Base-by-base conservation (phyloP, 306 rosid genomes). In the Macrotyloma uniflorum region DNA sequence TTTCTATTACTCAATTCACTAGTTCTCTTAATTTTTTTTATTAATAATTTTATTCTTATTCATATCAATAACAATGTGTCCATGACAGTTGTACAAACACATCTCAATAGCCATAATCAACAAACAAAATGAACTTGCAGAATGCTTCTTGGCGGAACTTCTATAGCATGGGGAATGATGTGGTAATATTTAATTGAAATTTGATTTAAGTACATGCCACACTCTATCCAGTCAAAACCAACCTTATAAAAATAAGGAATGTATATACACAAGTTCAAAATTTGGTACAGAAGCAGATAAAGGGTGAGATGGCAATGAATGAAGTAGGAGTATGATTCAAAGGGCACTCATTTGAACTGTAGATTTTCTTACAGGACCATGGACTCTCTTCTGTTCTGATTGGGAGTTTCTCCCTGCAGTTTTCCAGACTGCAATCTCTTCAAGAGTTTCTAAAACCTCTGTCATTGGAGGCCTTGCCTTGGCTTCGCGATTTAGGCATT, bases 401-500 rank as follows among this genome's bases (percentile, higher is more conserved):
- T 77, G 88, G 19, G 93, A 76, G 61, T 18, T 77, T 79, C 87
- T 70, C 53, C 81, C 82, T 9, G 81, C 42, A 47, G 36, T 83
- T 83, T 88, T 93, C 11, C 95, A 83, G 80, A 78, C 67, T 59
- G 84, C 91, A 36, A 91, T 87, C 75, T 80, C 88, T 67, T 89
- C 93, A 13, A 93, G 85, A 11, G 87, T 84, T 36, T 77, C 87
- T 78, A 93, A 80, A 66, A 93, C 94, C 24, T 89, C 89, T n/a
- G 85, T 76, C 97, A 91, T 93, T 57, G 84, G 85, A 74, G 98
- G 98, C 87, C 98, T 85, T 38, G 40, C 61, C 79, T 91, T 89
- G 24, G 93, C 86, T 80, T 93, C 98, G 6, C 55, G 36, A 49
- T 54, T 80, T 47, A 93, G 89, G 90, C 98, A 93, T 67, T 83